Evolutionary conservation across 495 filamentous ascomycete genomes (phyloP).

Genomic region (Hypoxylon crocopeplum): DNA sequence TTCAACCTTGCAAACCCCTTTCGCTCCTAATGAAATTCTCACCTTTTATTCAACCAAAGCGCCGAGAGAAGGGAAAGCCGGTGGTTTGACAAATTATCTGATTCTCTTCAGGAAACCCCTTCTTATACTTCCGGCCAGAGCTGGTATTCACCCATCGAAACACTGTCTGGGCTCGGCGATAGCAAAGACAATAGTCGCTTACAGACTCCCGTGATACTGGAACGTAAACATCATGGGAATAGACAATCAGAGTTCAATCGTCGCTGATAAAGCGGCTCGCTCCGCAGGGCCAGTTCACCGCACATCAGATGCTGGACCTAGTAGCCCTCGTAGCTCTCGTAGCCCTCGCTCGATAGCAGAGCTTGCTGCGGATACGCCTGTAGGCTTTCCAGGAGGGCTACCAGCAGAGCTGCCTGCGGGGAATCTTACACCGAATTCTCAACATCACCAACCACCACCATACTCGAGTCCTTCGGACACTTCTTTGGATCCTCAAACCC

Average conservation of each 20-base stretch:
- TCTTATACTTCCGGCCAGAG: too few species aligned
- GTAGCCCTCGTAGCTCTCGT: slow-evolving; percentile 8
- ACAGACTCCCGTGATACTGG: neutral
- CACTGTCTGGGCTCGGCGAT: slow-evolving; percentile 1
- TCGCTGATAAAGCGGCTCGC: slow-evolving; percentile 19
- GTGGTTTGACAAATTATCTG: too few species aligned
- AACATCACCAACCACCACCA: slow-evolving; percentile 45
- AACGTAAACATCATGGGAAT: neutral
- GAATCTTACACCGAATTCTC: neutral
- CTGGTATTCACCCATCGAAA: neutral
- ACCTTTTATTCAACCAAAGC: neutral
- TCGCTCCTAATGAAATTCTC: slow-evolving; percentile 3
- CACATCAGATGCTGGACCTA: slow-evolving; percentile 13
- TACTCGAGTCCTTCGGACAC: slow-evolving; percentile 52
- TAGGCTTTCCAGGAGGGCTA: slow-evolving; percentile 1
- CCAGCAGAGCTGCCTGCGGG: slow-evolving; percentile 16
- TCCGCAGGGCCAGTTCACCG: slow-evolving; percentile 25
- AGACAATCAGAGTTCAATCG: slow-evolving; percentile 1
- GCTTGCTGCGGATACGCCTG: neutral
- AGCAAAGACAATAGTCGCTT: neutral
- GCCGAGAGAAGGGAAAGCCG: too few species aligned
- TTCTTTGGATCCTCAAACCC: slow-evolving; percentile 29
- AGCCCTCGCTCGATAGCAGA: slow-evolving; percentile 15
- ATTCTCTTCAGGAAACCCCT: too few species aligned
- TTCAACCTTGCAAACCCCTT: slow-evolving; percentile 1